A percentile compares a stretch with the other conserved stretches of the same genome.
Evolutionary conservation across 2,329 filamentous ascomycete species (phyloP).

Genomic region (Cordyceps javanica): DNA sequence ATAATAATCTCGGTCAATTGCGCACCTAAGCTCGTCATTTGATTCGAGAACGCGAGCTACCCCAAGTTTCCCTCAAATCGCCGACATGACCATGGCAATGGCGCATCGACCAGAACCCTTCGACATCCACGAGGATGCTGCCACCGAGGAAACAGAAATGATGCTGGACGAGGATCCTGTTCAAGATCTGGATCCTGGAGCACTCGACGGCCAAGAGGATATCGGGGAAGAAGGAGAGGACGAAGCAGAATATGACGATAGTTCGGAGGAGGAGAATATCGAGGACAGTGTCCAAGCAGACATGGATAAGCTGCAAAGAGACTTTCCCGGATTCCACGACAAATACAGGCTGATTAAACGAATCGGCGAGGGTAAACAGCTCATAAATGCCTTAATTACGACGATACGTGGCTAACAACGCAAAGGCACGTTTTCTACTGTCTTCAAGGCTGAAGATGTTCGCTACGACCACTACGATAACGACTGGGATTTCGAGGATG

Average conservation of each 20-base stretch:
- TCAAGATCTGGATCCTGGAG: conserved; percentile 21
- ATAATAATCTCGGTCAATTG: neutral
- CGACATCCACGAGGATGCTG: conserved; percentile 44
- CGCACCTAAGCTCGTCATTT: conserved; percentile 12
- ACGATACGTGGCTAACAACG: conserved; percentile 14
- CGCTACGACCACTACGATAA: conserved; percentile 79
- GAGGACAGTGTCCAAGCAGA: conserved; percentile 71
- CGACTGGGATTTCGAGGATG: conserved; percentile 73
- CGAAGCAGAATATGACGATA: conserved; percentile 35
- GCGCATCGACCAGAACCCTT: conserved; percentile 31
- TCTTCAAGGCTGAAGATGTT: conserved; percentile 96
- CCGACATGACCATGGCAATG: conserved; percentile 19
- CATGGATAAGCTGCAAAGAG: conserved; percentile 76
- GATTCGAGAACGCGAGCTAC: neutral
- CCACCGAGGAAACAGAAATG: conserved; percentile 45
- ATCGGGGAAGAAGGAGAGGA: conserved; percentile 28
- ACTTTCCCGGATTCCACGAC: conserved; percentile 76
- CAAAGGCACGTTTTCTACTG: conserved; percentile 94
- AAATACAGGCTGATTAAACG: conserved; percentile 89
- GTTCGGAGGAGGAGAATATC: conserved; percentile 55
- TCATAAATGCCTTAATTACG: neutral
- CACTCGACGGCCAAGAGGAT: conserved; percentile 21
- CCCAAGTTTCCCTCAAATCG: conserved; percentile 7
- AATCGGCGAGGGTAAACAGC: conserved; percentile 80
- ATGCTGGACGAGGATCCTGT: conserved; percentile 35